Conservation (phyloP, 768 basidiomycete species). For the Cantharellus anzutake region DNA sequence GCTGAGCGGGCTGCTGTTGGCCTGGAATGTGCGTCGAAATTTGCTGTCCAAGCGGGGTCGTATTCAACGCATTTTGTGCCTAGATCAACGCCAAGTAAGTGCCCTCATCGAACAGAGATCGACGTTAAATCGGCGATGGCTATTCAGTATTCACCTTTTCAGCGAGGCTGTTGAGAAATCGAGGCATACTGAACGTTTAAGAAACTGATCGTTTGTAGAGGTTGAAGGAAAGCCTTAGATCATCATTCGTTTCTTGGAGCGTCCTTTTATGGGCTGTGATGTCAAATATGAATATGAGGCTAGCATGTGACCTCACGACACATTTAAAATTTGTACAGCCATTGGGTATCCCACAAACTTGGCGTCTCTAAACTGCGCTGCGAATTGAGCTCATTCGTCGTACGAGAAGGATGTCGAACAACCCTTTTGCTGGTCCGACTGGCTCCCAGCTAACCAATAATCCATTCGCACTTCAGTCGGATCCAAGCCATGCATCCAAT, state of each 20-base stretch:
- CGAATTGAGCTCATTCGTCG: too few species aligned
- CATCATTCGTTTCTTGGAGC: too few species aligned
- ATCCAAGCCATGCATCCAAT: neutral
- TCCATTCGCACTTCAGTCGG: neutral
- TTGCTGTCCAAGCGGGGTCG: neutral
- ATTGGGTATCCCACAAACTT: too few species aligned
- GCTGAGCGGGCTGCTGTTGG: neutral
- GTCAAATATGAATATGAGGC: too few species aligned
- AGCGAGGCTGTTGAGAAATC: neutral
- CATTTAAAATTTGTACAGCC: too few species aligned
- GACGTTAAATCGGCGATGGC: neutral
- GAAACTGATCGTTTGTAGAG: too few species aligned
- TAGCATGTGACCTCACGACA: too few species aligned
- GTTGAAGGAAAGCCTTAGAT: too few species aligned
- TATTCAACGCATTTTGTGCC: neutral
- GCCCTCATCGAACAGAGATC: neutral
- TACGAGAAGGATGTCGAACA: slow-evolving; percentile 2
- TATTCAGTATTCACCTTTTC: neutral
- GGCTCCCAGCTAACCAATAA: neutral
- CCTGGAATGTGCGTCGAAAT: neutral
- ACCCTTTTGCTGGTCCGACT: neutral
- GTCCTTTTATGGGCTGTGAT: too few species aligned
- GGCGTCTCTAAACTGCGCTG: too few species aligned
- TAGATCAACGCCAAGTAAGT: neutral
- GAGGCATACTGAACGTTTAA: neutral